These are phyloP conservation scores for Polytrichum commune DNA, from an alignment of 225 moss, liverwort and hornwort genomes.

Conservation along the genomic window DNA sequence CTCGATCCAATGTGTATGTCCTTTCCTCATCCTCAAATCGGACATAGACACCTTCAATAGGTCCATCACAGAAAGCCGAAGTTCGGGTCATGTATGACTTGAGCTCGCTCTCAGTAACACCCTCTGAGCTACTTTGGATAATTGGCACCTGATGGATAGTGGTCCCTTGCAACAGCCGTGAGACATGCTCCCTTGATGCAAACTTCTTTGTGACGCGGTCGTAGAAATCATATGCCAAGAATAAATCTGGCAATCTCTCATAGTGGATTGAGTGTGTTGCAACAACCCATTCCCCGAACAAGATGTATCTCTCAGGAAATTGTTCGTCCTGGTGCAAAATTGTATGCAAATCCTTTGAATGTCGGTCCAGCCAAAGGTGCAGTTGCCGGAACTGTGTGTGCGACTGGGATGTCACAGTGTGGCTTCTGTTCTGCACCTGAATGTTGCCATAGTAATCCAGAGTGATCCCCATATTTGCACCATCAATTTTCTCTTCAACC, in stretches of 20 bases:
- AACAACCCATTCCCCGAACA: slow-evolving; percentile 74
- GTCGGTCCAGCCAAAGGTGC: slow-evolving; percentile 52
- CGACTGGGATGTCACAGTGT: slow-evolving; percentile 45
- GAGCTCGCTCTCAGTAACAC: slow-evolving; percentile 21
- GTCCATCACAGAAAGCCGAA: slow-evolving; percentile 53
- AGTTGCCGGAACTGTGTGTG: slow-evolving; percentile 59
- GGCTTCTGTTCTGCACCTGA: slow-evolving; percentile 66
- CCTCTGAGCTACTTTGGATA: slow-evolving; percentile 12
- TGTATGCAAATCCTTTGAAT: slow-evolving; percentile 23
- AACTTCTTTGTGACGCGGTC: slow-evolving; percentile 49
- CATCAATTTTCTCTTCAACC: slow-evolving; percentile 75
- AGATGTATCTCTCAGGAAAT: slow-evolving; percentile 38
- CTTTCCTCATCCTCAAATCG: slow-evolving; percentile 45
- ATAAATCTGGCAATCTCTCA: slow-evolving; percentile 49
- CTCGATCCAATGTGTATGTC: slow-evolving; percentile 41
- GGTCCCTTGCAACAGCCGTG: slow-evolving; percentile 21
- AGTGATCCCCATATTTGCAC: slow-evolving; percentile 67
- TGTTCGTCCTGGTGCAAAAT: slow-evolving; percentile 26
- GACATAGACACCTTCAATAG: slow-evolving; percentile 60
- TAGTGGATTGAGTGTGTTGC: slow-evolving; percentile 75
- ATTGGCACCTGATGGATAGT: slow-evolving; percentile 46
- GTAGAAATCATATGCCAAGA: slow-evolving; percentile 70
- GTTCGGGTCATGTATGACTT: slow-evolving; percentile 10
- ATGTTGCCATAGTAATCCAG: slow-evolving; percentile 38
- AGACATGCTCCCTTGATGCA: slow-evolving; percentile 48